phyloP scores from a whole-genome alignment of 805 yeast species.

The Saitoella complicata region DNA sequence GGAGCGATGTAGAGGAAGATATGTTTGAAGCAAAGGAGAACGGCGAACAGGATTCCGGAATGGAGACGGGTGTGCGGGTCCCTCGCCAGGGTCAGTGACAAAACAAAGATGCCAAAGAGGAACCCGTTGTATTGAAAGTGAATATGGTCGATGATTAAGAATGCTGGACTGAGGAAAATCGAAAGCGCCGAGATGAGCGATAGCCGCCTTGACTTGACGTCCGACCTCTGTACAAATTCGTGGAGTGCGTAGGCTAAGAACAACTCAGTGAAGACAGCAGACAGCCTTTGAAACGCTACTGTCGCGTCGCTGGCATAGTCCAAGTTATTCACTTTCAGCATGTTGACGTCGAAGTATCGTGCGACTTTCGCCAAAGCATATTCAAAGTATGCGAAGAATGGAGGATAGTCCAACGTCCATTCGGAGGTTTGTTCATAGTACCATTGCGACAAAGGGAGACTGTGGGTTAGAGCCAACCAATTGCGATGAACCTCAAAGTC shows the following conservation, averaged over 20 bases:
- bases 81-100: slow-evolving; percentile 58
- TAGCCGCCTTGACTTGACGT: slow-evolving; percentile 22
- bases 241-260: slow-evolving; percentile 56
- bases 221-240: slow-evolving; percentile 32
- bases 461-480: slow-evolving; percentile 83
- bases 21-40: slow-evolving; percentile 81
- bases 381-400: slow-evolving; percentile 92
- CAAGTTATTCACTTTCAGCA: slow-evolving; percentile 12
- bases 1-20: slow-evolving; percentile 88
- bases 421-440: slow-evolving; percentile 62
- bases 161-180: slow-evolving; percentile 73
- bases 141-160: slow-evolving; percentile 80
- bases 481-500: slow-evolving; percentile 96
- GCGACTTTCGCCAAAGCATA: slow-evolving; percentile 46
- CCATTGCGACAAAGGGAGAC: slow-evolving; percentile 66
- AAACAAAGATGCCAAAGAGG: slow-evolving; percentile 67
- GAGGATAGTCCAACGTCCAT: slow-evolving; percentile 97
- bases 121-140: slow-evolving; percentile 96
- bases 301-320: slow-evolving; percentile 11
- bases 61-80: slow-evolving; percentile 31
- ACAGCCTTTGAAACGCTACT: slow-evolving; percentile 52
- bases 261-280: slow-evolving; percentile 66
- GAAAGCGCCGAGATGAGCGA: slow-evolving; percentile 69
- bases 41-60: slow-evolving; percentile 42
- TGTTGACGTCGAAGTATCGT: slow-evolving; percentile 9